A percentile compares a stretch with the other conserved stretches of the same genome.
These are phyloP conservation scores for Huntiella abstrusa DNA, from an alignment of 2,329 filamentous ascomycete genomes.

Conservation along the genomic window DNA sequence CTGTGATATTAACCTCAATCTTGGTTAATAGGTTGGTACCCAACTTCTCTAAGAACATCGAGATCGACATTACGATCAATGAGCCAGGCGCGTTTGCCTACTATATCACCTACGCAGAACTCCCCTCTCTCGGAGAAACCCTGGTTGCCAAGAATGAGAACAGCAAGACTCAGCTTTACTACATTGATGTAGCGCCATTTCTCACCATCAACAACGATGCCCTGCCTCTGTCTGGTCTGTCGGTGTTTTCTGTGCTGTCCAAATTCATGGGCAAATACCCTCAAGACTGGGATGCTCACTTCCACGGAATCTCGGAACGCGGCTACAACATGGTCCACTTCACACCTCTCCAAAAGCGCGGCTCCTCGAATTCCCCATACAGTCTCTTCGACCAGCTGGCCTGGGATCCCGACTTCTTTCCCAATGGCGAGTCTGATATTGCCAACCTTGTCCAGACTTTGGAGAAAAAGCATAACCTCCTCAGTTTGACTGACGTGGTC, in stretches of 20 bases:
- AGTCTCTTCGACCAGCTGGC: conserved; percentile 83
- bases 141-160: conserved; percentile 12
- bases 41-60: conserved; percentile 79
- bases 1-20: too few species aligned
- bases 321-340: conserved; percentile 99
- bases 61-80: conserved; percentile 75
- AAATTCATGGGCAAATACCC: conserved; percentile 97
- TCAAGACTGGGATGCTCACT: conserved; percentile 72
- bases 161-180: conserved; percentile 60
- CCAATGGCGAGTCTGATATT: conserved; percentile 68
- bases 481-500: conserved; percentile 88
- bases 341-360: conserved; percentile 76
- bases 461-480: conserved; percentile 64
- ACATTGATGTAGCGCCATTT: conserved; percentile 80
- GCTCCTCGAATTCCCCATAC: conserved; percentile 87
- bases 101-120: conserved; percentile 78
- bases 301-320: conserved; percentile 70
- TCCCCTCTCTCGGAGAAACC: conserved; percentile 52
- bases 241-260: conserved; percentile 83
- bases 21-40: conserved; percentile 49
- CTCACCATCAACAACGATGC: conserved; percentile 54
- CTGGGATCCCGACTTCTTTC: conserved; percentile 71
- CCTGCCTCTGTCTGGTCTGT: conserved; percentile 70
- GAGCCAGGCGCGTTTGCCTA: conserved; percentile 79
- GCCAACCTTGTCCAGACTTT: conserved; percentile 58